These are phyloP conservation scores for Suillus fuscotomentosus DNA, from an alignment of 768 basidiomycete genomes.

Conservation along the genomic window DNA sequence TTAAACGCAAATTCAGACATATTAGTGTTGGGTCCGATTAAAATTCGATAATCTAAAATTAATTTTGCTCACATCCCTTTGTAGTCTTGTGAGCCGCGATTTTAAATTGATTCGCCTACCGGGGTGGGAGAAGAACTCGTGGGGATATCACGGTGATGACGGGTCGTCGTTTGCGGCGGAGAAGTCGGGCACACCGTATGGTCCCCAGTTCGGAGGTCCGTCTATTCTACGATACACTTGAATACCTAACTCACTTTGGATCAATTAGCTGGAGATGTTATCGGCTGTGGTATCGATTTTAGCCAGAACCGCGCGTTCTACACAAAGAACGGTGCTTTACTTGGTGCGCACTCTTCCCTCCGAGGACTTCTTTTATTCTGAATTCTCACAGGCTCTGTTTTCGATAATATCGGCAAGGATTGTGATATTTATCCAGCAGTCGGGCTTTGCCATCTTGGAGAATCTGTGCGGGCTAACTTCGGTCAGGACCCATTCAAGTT, in stretches of 20 bases:
- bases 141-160: constrained; percentile 94
- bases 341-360: constrained; percentile 44
- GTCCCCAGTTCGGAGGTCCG: constrained; percentile 80
- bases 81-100: constrained; percentile 64
- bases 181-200: constrained; percentile 69
- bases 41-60: constrained; percentile 1
- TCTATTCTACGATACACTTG: constrained; percentile 10
- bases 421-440: constrained; percentile 81
- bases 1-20: constrained; percentile 44
- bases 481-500: constrained; percentile 83
- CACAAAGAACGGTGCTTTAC: constrained; percentile 80
- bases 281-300: constrained; percentile 95
- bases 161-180: constrained; percentile 76
- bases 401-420: constrained; percentile 67
- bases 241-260: constrained; percentile 8
- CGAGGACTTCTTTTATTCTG: constrained; percentile 4
- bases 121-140: constrained; percentile 82
- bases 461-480: constrained; percentile 84
- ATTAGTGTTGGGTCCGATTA: constrained; percentile 74
- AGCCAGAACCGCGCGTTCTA: constrained; percentile 78
- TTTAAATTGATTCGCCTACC: constrained; percentile 75
- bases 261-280: constrained; percentile 70
- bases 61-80: constrained; percentile 11
- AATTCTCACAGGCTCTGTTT: constrained; percentile 52
- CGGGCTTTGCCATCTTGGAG: constrained; percentile 78